phyloP scores from a whole-genome alignment of 1,284 basidiomycete species.

The Fomes fomentarius region DNA sequence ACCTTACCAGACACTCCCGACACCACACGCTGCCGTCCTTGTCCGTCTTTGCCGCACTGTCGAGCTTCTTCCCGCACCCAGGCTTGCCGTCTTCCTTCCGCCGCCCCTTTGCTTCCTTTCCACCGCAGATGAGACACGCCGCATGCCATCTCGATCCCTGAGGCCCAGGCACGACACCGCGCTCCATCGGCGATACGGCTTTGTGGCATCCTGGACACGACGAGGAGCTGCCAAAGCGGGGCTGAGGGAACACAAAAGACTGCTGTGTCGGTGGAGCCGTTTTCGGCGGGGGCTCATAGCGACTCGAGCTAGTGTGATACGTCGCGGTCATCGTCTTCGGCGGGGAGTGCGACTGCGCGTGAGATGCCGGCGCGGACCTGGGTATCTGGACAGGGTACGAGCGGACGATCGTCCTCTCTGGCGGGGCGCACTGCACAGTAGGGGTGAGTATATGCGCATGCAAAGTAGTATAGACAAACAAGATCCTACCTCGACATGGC shows the following conservation, averaged over 20 bases:
- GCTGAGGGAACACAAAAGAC: slow-evolving; percentile 38
- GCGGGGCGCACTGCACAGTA: slow-evolving; percentile 61
- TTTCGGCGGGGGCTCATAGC: slow-evolving; percentile 49
- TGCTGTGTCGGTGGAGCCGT: slow-evolving; percentile 42
- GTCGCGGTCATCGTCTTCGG: slow-evolving; percentile 29
- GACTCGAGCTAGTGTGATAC: slow-evolving; percentile 40
- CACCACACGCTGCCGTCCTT: slow-evolving; percentile 77
- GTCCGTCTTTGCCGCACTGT: slow-evolving; percentile 80
- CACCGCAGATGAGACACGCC: slow-evolving; percentile 77
- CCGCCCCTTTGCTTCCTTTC: slow-evolving; percentile 49
- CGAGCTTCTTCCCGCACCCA: slow-evolving; percentile 80
- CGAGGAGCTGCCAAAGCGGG: slow-evolving; percentile 67
- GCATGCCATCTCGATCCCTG: slow-evolving; percentile 79
- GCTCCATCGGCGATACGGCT: slow-evolving; percentile 78
- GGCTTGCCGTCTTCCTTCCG: slow-evolving; percentile 59
- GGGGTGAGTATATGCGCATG: slow-evolving; percentile 12
- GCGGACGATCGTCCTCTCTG: slow-evolving; percentile 46
- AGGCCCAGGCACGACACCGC: slow-evolving; percentile 80
- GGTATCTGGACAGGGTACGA: slow-evolving; percentile 33
- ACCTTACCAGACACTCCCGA: slow-evolving; percentile 76
- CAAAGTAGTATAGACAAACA: not conserved
- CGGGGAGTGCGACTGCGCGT: slow-evolving; percentile 11
- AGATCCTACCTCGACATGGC: slow-evolving; percentile 65
- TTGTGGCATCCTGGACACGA: slow-evolving; percentile 74
- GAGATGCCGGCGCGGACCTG: slow-evolving; percentile 25